Conservation (phyloP, 768 basidiomycete genomes). For the Mycena epipterygia region DNA sequence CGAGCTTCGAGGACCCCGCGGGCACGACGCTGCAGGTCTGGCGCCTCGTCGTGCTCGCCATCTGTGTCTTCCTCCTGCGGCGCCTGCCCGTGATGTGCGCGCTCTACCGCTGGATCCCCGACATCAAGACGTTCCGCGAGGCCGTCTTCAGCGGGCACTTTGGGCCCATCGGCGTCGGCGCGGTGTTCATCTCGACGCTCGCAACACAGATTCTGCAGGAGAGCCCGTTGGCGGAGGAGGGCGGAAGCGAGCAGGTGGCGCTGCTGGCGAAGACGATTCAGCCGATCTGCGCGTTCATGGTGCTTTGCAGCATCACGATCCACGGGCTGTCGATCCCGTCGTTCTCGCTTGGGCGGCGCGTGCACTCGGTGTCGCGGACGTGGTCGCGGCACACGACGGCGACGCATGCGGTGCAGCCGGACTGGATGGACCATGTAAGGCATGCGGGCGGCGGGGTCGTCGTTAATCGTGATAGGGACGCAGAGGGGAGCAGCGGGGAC, state of each 20-base stretch:
- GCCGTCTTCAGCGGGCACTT: conserved; percentile 97
- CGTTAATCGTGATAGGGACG: conserved; percentile 80
- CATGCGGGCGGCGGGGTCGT: conserved; percentile 78
- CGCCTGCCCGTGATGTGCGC: conserved; percentile 88
- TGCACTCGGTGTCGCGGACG: conserved; percentile 92
- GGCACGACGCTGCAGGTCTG: conserved; percentile 80
- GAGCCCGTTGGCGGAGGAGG: conserved; percentile 54
- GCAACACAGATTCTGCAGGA: conserved; percentile 72
- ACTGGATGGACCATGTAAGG: conserved; percentile 87
- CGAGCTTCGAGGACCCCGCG: conserved; percentile 74
- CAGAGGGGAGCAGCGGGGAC: neutral
- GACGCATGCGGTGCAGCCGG: conserved; percentile 59
- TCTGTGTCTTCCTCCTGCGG: conserved; percentile 85
- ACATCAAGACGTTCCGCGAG: conserved; percentile 94
- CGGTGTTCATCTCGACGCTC: conserved; percentile 91
- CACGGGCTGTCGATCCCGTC: conserved; percentile 95
- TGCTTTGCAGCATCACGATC: conserved; percentile 88
- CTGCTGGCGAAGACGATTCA: conserved; percentile 83
- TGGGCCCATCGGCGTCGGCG: conserved; percentile 87
- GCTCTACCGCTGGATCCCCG: conserved; percentile 94
- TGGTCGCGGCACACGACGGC: conserved; percentile 82
- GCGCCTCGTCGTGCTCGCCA: conserved; percentile 86
- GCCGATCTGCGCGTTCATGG: conserved; percentile 96
- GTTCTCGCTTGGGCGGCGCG: conserved; percentile 92
- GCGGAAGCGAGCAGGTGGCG: conserved; percentile 63